phyloP scores from a whole-genome alignment of 2,329 filamentous ascomycete genomes.

The Penicillium sp. region DNA sequence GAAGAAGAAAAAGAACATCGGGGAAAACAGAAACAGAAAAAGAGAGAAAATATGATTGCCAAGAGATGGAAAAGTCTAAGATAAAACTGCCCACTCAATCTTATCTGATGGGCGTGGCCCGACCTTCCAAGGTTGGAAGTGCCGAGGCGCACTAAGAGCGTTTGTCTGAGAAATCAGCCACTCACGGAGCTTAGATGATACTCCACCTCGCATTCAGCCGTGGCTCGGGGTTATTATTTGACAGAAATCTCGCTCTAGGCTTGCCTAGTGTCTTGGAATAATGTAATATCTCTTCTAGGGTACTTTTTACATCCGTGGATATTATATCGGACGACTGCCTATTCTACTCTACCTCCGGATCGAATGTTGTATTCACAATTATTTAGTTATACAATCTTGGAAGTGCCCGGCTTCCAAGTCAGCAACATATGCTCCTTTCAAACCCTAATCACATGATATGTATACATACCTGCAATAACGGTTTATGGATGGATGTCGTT shows the following conservation, averaged over 20 bases:
- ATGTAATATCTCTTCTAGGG: background rate
- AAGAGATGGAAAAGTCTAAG: background rate
- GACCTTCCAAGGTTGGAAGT: background rate
- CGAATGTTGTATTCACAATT: background rate
- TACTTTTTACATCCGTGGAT: background rate
- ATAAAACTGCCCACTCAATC: constrained; percentile 3
- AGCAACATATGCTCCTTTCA: background rate
- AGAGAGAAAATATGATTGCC: background rate
- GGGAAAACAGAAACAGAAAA: background rate
- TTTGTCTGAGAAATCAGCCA: background rate
- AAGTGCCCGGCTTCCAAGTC: background rate
- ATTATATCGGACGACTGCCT: background rate
- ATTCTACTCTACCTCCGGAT: background rate
- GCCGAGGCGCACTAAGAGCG: background rate
- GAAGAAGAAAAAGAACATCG: background rate
- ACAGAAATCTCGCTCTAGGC: background rate
- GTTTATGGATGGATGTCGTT: background rate
- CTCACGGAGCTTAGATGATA: background rate
- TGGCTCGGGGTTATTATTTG: background rate
- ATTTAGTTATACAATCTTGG: background rate
- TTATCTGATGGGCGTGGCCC: constrained; percentile 5
- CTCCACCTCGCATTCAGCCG: background rate
- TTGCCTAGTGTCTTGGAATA: background rate
- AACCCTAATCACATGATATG: background rate
- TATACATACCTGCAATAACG: too few relatives aligned